Evolutionary conservation across 192 early-diverging fungal genomes (phyloP), one percentile per base, ranked within the genome.

Genomic region (Backusella westeae): DNA sequence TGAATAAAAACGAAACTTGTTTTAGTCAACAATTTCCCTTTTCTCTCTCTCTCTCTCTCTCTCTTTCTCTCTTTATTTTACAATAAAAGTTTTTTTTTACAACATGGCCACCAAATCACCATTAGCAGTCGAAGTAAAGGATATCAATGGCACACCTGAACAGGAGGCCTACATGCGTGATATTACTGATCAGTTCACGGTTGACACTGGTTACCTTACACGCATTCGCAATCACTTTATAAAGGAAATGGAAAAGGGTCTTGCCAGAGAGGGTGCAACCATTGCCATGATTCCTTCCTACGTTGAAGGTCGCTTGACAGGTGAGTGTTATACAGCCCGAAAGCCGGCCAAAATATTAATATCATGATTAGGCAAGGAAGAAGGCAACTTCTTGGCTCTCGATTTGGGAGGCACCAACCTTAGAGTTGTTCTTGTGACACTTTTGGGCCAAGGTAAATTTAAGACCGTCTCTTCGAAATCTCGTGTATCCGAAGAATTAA

Each of bases 321-420:
- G 78, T 79, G 46, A 67, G 26, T 49, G 91, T 46, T 39, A 39
- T n/a, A 12, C 23, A 7, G 2, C 12, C 10, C 10, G 23, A 26
- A 26, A 21, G 19, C 7, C 32, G 32, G 21, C 23, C 29, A 9
- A 4, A 12, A 1, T 12, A 63, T 29, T 2, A 10, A 63, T 12
- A 63, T n/a, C 23, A 23, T 4, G 4, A 17, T 29, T 63, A 79
- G 78, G 93, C 56, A 83, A 87, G 84, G 96, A 98, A 81, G 82
- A 80, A 41, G 96, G 96, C 53, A 86, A 90, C 34, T 95, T 89
- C 79, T 86, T 98, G 68, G 95, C 96, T n/a, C 87, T 98, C 68
- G 96, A 98, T 75, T 85, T 98, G 38, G 96, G 96, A 75, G 96
- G 95, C 39, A 94, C 95, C 75, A 98, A 98, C 85, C 89, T 98